These are phyloP conservation scores for Penicillium sp. DNA, from an alignment of 2,329 filamentous ascomycete genomes.

Conservation along the genomic window DNA sequence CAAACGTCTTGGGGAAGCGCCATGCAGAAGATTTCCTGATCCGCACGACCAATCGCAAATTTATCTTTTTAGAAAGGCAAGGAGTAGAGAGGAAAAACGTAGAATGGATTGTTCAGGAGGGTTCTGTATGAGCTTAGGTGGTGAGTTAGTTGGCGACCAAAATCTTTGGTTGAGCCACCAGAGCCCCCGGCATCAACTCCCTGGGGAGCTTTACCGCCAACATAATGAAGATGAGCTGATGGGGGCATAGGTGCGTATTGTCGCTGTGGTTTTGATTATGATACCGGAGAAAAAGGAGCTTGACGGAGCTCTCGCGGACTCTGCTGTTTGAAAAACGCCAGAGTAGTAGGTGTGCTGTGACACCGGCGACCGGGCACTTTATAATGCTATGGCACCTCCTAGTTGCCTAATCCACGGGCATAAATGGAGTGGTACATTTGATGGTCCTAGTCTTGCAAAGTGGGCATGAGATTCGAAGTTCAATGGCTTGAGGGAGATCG, in stretches of 20 bases:
- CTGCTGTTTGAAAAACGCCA: constrained; percentile 44
- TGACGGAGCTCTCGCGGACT: constrained; percentile 39
- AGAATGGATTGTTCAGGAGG: no score
- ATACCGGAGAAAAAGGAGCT: constrained; percentile 26
- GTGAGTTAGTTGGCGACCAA: no score
- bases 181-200: no score
- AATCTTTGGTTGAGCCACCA: no score
- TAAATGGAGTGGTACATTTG: background rate
- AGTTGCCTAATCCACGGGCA: background rate
- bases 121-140: no score
- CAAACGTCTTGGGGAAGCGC: constrained; percentile 11
- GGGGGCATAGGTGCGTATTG: constrained; percentile 17
- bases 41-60: no score
- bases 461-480: constrained; percentile 51
- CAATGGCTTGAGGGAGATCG: constrained; percentile 46
- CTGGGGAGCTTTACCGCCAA: no score
- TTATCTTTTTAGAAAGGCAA: no score
- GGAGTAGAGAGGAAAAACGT: no score
- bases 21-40: no score
- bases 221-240: constrained; percentile 16
- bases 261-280: constrained; percentile 14
- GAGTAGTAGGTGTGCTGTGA: constrained; percentile 38
- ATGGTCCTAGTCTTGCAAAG: constrained; percentile 43
- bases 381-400: background rate
- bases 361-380: no score